A percentile compares a stretch with the other conserved stretches of the same genome.
Evolutionary conservation across 1,284 basidiomycete species (phyloP).

Genomic region (Melampsora americana): DNA sequence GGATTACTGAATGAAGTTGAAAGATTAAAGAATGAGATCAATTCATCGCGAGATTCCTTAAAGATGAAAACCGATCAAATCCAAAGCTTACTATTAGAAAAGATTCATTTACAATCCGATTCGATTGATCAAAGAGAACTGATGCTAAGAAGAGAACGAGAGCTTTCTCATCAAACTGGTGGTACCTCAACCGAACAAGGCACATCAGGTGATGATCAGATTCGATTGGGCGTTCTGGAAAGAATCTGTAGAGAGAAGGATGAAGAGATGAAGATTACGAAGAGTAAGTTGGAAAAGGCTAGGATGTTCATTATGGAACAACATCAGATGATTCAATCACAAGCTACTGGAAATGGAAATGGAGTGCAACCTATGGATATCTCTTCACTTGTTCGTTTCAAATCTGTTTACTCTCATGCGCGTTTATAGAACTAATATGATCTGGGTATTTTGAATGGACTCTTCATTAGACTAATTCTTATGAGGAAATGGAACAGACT

Average conservation of each 20-base stretch:
- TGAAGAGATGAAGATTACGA: slow-evolving; percentile 66
- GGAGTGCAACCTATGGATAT: slow-evolving; percentile 15
- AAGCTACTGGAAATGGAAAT: slow-evolving; percentile 8
- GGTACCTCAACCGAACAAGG: too few relatives aligned
- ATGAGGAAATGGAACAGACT: slow-evolving; percentile 32
- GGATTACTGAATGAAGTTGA: slow-evolving; percentile 68
- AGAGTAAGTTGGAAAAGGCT: slow-evolving; percentile 78
- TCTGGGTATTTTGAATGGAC: not conserved
- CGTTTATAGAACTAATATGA: not conserved
- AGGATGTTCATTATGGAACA: slow-evolving; percentile 87
- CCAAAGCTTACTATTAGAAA: slow-evolving; percentile 71
- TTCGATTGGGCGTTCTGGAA: slow-evolving; percentile 70
- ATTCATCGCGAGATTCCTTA: slow-evolving; percentile 74
- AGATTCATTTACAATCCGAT: slow-evolving; percentile 81
- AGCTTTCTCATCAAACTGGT: slow-evolving; percentile 69
- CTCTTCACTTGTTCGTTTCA: slow-evolving; percentile 18
- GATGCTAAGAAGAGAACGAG: slow-evolving; percentile 74
- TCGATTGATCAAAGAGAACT: slow-evolving; percentile 77
- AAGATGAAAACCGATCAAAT: slow-evolving; percentile 66
- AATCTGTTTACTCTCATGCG: not conserved
- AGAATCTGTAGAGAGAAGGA: slow-evolving; percentile 63
- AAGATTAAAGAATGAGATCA: slow-evolving; percentile 66
- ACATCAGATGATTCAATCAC: slow-evolving; percentile 57
- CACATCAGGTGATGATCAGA: slow-evolving; percentile 77
- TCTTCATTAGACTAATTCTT: slow-evolving; percentile 22